Evolutionary conservation across 805 yeast genomes (phyloP), one percentile per base, ranked within the genome.

Genomic region (Clavispora fructus): DNA sequence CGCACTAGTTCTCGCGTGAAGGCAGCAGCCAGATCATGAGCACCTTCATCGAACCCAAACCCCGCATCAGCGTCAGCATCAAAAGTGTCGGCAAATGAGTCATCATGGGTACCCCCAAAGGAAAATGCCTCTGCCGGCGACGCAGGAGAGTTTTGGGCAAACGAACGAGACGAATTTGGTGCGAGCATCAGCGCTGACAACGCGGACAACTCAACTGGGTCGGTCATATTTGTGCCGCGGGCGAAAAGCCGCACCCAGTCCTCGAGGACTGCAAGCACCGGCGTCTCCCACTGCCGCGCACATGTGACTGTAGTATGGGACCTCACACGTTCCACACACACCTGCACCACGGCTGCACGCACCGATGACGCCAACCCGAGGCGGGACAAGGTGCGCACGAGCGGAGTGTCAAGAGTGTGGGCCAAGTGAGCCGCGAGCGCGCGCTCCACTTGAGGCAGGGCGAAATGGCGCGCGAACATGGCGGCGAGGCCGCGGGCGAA

Each of bases 271-370:
- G 53, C 52, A 13, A 76, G 54, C 1, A 67, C 54, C 0, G 74
- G 72, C n/a, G 38, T 50, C 40, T 65, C 54, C 80, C 80, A 78
- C 1, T 60, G 59, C 1, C 50, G 51, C 1, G 67, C 45, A 49
- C 75, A 73, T 12, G 57, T 54, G 5, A 31, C 38, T 1, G 47
- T 42, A 6, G 76, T 63, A 46, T 63, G 62, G 6, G 47, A 40
- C 25, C 57, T 59, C n/a, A 79, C 71, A 32, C 63, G 63, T 4
- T 52, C 51, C 8, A 68, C 67, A 1, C 78, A 64, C 9, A 75
- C 51, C 16, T 66, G 61, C 10, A 75, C 64, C 3, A 77, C 55
- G 4, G 60, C 55, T 25, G 54, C 49, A 39, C 48, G 54, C 11
- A 54, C 49, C 5, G 45, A 16, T 13, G 50, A 46, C 6, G 40